These are phyloP conservation scores for Aspergillus ustus DNA, from an alignment of 2,329 filamentous ascomycete genomes.

Conservation along the genomic window DNA sequence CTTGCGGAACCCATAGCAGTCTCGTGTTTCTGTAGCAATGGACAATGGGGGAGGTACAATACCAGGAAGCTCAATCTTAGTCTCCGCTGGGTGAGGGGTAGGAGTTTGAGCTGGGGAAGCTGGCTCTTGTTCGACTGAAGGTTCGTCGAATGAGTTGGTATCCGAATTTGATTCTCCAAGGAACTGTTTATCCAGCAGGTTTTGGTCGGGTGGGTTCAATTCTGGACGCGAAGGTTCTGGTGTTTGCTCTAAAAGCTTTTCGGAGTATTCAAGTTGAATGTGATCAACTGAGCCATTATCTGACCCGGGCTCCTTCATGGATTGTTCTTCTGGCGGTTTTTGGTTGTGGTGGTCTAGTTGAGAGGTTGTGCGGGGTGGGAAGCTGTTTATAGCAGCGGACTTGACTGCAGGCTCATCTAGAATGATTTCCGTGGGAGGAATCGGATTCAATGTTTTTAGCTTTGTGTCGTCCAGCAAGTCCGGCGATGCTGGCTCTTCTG, in stretches of 20 bases:
- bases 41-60: slow-evolving; percentile 44
- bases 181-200: slow-evolving; percentile 22
- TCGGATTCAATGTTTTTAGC: slow-evolving; percentile 34
- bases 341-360: slow-evolving; percentile 1
- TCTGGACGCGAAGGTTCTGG: slow-evolving; percentile 2
- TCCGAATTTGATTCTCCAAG: slow-evolving; percentile 18
- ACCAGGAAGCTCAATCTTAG: slow-evolving; percentile 40
- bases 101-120: slow-evolving; percentile 2
- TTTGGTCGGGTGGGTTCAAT: slow-evolving; percentile 19
- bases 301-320: background rate
- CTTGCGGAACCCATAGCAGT: slow-evolving; percentile 93
- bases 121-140: background rate
- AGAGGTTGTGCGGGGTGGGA: slow-evolving; percentile 23
- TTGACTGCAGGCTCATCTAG: slow-evolving; percentile 27
- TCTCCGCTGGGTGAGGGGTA: slow-evolving; percentile 13
- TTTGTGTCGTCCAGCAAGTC: slow-evolving; percentile 38
- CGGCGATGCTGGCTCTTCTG: slow-evolving; percentile 41
- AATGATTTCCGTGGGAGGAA: slow-evolving; percentile 33
- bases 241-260: background rate
- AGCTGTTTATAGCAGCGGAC: slow-evolving; percentile 25
- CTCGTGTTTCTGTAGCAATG: slow-evolving; percentile 55
- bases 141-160: slow-evolving; percentile 7
- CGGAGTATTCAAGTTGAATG: background rate
- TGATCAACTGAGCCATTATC: slow-evolving; percentile 19
- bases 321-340: background rate